Conservation (phyloP, 441 rosid species). For the Erodium texanum region DNA sequence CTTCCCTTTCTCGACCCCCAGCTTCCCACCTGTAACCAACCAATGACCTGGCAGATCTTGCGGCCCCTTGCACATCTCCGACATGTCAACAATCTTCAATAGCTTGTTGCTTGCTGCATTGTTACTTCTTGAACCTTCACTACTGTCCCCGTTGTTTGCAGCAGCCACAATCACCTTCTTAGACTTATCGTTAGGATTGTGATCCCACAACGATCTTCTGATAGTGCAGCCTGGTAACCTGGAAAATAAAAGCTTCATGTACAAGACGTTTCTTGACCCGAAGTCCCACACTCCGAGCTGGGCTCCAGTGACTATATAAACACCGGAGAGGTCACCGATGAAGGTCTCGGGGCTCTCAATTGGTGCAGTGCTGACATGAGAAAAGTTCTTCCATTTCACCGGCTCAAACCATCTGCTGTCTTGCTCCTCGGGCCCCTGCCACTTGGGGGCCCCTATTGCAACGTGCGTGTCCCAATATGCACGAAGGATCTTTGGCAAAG, state of each 20-base stretch:
- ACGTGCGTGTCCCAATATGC: slow-evolving; percentile 76
- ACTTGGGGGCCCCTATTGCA: slow-evolving; percentile 73
- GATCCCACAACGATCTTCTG: slow-evolving; percentile 76
- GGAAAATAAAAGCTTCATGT: slow-evolving; percentile 59
- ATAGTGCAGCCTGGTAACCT: slow-evolving; percentile 73
- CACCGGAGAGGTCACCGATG: slow-evolving; percentile 76
- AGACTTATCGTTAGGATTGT: slow-evolving; percentile 47
- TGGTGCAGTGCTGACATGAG: slow-evolving; percentile 73
- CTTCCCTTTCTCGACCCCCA: slow-evolving; percentile 67
- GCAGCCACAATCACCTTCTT: slow-evolving; percentile 16
- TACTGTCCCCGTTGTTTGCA: background rate
- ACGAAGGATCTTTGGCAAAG: slow-evolving; percentile 68
- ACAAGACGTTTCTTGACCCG: slow-evolving; percentile 59
- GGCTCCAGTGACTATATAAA: slow-evolving; percentile 69
- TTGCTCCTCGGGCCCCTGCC: slow-evolving; percentile 85
- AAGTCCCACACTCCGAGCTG: slow-evolving; percentile 76
- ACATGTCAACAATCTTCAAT: slow-evolving; percentile 50
- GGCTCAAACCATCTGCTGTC: slow-evolving; percentile 85
- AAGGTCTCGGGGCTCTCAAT: slow-evolving; percentile 54
- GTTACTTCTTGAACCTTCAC: too few relatives aligned
- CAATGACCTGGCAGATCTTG: slow-evolving; percentile 71
- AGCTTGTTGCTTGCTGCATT: slow-evolving; percentile 27
- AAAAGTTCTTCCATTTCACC: slow-evolving; percentile 77
- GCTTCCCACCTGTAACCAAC: slow-evolving; percentile 80
- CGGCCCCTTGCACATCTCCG: slow-evolving; percentile 65